Conservation (phyloP, 768 basidiomycete species). For the Trametes cingulata region DNA sequence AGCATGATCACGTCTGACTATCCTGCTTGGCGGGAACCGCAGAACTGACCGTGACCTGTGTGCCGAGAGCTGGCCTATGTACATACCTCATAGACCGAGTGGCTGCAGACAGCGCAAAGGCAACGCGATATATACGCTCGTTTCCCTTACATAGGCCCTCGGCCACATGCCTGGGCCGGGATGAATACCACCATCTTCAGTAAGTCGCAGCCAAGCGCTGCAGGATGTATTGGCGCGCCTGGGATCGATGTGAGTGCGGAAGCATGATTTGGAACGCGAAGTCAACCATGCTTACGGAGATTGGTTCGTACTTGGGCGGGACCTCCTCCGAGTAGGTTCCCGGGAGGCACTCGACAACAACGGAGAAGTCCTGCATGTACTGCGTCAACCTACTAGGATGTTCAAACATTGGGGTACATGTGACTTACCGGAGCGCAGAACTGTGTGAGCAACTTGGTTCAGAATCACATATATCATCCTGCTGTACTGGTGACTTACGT, state of each 20-base stretch:
- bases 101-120: no score
- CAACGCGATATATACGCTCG: no score
- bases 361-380: slow-evolving; percentile 19
- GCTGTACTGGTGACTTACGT: slow-evolving; percentile 37
- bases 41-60: no score
- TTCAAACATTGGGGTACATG: not conserved
- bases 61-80: no score
- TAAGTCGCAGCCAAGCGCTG: slow-evolving; percentile 42
- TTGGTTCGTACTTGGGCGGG: slow-evolving; percentile 54
- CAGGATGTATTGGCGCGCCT: slow-evolving; percentile 40
- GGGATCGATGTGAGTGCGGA: no score
- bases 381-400: not conserved
- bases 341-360: slow-evolving; percentile 48
- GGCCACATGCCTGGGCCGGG: no score
- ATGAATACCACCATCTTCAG: no score
- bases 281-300: slow-evolving; percentile 28
- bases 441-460: slow-evolving; percentile 33
- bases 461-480: not conserved
- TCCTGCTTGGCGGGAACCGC: no score
- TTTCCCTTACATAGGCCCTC: no score
- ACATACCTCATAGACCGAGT: no score
- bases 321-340: slow-evolving; percentile 47
- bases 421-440: slow-evolving; percentile 39
- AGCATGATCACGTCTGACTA: no score
- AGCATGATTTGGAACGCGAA: not conserved